phyloP scores from a whole-genome alignment of 176 grass and related monocot species.

The Phyllostachys edulis region DNA sequence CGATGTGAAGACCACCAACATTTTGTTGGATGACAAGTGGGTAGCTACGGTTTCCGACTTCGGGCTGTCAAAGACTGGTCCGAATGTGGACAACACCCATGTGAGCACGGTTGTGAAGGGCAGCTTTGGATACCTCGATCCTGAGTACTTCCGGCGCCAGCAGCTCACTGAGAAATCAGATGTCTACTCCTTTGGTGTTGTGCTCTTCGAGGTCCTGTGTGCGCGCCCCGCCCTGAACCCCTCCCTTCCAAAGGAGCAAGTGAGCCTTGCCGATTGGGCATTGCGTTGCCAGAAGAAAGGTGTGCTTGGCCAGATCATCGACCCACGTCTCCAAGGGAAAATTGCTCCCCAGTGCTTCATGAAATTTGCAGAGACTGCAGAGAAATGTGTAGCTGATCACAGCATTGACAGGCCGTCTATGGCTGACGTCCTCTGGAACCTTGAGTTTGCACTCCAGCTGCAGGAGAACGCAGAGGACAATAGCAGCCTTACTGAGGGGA shows the following conservation, averaged over 20 bases:
- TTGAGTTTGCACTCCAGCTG: conserved; percentile 69
- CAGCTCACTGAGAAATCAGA: conserved; percentile 79
- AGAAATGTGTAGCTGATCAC: conserved; percentile 58
- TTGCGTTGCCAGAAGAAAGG: conserved; percentile 59
- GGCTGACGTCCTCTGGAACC: conserved; percentile 74
- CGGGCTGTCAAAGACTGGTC: conserved; percentile 59
- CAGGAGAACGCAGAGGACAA: conserved; percentile 59
- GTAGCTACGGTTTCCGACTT: conserved; percentile 76
- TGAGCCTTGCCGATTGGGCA: conserved; percentile 84
- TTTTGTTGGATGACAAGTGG: conserved; percentile 70
- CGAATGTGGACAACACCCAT: conserved; percentile 50
- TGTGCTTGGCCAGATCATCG: conserved; percentile 56
- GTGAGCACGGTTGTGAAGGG: conserved; percentile 80
- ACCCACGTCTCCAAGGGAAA: conserved; percentile 53
- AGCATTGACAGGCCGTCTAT: conserved; percentile 60
- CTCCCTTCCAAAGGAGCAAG: conserved; percentile 54
- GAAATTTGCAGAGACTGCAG: conserved; percentile 59
- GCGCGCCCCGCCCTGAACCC: conserved; percentile 47
- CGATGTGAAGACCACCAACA: conserved; percentile 78
- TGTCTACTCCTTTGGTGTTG: conserved; percentile 80
- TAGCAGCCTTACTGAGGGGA: conserved; percentile 27
- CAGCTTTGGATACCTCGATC: conserved; percentile 75
- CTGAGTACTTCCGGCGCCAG: conserved; percentile 65
- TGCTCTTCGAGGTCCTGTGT: conserved; percentile 68
- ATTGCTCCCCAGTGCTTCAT: conserved; percentile 60